Percentiles rank a stretch among this genome's conserved stretches.
Conservation (phyloP, 129 eudicot species). For the Ambrosia artemisiifolia region DNA sequence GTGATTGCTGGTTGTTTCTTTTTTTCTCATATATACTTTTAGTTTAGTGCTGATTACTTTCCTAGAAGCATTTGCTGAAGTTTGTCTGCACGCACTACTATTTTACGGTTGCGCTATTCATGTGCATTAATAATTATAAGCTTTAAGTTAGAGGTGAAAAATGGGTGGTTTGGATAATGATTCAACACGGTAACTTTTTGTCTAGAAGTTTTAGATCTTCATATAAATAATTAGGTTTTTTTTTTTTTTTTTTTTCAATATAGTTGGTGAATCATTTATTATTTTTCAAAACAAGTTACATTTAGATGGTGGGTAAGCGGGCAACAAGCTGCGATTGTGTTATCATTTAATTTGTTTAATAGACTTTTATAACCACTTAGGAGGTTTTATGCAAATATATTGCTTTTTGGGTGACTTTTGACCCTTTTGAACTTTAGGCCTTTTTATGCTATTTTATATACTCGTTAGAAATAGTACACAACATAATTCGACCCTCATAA, state of each 20-base stretch:
- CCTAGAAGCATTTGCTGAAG: not conserved
- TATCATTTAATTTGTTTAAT: not conserved
- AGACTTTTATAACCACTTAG: not conserved
- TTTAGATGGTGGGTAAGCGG: no score
- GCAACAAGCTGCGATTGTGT: not conserved
- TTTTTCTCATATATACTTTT: not conserved
- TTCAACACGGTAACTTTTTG: not conserved
- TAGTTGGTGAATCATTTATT: no score
- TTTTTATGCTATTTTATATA: not conserved
- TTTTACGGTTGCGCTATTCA: not conserved
- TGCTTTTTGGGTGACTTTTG: not conserved
- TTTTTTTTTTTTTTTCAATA: no score
- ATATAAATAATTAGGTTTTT: not conserved
- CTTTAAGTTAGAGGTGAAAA: not conserved
- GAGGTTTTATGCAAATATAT: not conserved
- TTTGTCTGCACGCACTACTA: constrained; percentile 11
- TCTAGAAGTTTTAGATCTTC: not conserved
- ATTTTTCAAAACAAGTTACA: no score
- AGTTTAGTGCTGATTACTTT: not conserved
- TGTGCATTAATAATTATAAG: not conserved
- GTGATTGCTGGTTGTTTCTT: not conserved
- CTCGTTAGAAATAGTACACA: no score
- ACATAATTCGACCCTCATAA: not conserved
- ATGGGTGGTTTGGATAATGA: not conserved
- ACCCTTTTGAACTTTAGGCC: not conserved